Evolutionary conservation across 768 basidiomycete genomes (phyloP), one percentile per base, ranked within the genome.

Genomic region (Pleurotus sapidus): DNA sequence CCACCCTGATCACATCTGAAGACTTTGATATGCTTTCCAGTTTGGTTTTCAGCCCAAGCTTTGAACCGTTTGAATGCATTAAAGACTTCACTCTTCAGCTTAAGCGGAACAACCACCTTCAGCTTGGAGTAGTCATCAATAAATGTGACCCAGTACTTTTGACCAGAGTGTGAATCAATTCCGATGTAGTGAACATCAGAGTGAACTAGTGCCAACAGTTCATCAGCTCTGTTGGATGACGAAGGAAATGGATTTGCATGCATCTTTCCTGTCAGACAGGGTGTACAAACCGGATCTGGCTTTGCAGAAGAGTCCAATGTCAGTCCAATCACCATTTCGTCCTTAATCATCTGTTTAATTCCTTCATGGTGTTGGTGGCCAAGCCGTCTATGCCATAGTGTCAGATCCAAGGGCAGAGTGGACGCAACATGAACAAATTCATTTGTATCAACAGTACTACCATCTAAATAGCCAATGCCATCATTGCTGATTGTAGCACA

Each of bases 1-100:
- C 71, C 73, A 5, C 72, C 75, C 47, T 72, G 68, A 63, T 76
- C 72, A 53, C 70, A 63, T 18, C 67, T 64, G 27, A 27, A 27
- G 27, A 27, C 27, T 27, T 27, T 27, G 27, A 27, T 27, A 27
- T 27, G 27, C 8, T 27, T 27, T 5, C 27, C 27, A 27, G 27
- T 27, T 8, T 27, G 27, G 27, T 27, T 27, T 8, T 27, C 27
- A 27, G 27, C 72, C 34, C 56, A 62, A 0, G 70, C 69, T 59
- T 75, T 74, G 69, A 57, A 76, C 6, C 23, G 14, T 57, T 69
- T 27, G 8, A 27, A 27, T 27, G 27, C 61, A 3, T 48, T 59
- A 56, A 70, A 67, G 17, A 61, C 55, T 8, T 70, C 66, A 53
- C 56, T 57, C 59, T 67, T 70, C n/a, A 60, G 42, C 24, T 45